Percentiles rank a stretch among this genome's conserved stretches.
Evolutionary conservation across 2,329 filamentous ascomycete genomes (phyloP).

Genomic region (Aureobasidium mangrovei): DNA sequence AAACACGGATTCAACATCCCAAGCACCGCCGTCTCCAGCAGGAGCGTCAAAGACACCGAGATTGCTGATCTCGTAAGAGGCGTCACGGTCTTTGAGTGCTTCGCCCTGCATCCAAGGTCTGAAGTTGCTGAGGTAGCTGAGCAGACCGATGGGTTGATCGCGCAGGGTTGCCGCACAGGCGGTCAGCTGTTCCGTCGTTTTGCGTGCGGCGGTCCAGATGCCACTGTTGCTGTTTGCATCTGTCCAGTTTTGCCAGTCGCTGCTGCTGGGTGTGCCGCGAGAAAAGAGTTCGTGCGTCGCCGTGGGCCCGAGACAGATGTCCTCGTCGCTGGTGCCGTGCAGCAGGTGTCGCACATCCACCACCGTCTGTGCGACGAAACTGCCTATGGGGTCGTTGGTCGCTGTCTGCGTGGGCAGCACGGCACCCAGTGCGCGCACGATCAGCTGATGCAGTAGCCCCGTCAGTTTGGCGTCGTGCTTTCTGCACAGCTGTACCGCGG

Average conservation of each 20-base stretch:
- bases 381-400: slow-evolving; percentile 13
- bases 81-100: slow-evolving; percentile 31
- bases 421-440: slow-evolving; percentile 27
- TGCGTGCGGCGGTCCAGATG: slow-evolving; percentile 29
- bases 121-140: slow-evolving; percentile 35
- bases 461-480: slow-evolving; percentile 35
- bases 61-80: slow-evolving; percentile 42
- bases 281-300: neutral
- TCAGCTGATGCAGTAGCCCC: slow-evolving; percentile 32
- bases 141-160: slow-evolving; percentile 36
- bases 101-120: slow-evolving; percentile 33
- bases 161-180: slow-evolving; percentile 25
- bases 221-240: neutral
- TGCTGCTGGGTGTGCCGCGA: neutral
- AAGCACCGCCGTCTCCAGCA: slow-evolving; percentile 6
- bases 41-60: slow-evolving; percentile 31
- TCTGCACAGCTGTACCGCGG: slow-evolving; percentile 26
- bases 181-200: slow-evolving; percentile 28
- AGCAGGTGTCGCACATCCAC: slow-evolving; percentile 32
- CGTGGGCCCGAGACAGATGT: neutral
- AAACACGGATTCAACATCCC: slow-evolving; percentile 29
- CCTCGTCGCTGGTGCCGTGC: neutral
- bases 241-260: slow-evolving; percentile 17
- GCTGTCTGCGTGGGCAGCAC: slow-evolving; percentile 13
- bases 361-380: slow-evolving; percentile 33